Base-by-base conservation (phyloP, 2,329 filamentous ascomycete genomes). In the Orbilia brochopaga region DNA sequence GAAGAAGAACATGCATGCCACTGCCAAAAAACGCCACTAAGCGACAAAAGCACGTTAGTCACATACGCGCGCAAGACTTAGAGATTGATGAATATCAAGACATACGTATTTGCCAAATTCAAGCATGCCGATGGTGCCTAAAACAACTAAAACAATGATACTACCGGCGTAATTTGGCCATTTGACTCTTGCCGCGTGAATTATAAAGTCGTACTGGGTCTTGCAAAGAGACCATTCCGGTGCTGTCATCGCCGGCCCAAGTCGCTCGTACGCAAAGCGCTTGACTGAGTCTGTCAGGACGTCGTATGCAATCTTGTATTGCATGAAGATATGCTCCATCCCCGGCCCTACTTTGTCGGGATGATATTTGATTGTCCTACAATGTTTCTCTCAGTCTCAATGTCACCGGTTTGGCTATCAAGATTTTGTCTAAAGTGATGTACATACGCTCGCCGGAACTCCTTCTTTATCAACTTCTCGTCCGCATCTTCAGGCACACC, bases 241-340 rank as follows among this genome's bases (percentile, higher is more conserved):
- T 21, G 54, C 19, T 11, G 88, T 79, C 19, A 92, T 83, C 27
- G 86, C 86, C 0, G 90, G 88, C 0, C 92, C 92, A 78, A 96
- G 92, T 53, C 91, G 87, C 78, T 96, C 91, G 80, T 97, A 97
- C 6, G 91, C 92, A 78, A 94, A 96, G 63, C 91, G 85, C 77
- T 85, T 87, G 0, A 86, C 87, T 1, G 90, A 86, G 77, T 94
- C 87, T n/a, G 86, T 81, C 15, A 97, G 85, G 0, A 88, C 90
- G 77, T 97, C 94, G 77, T 91, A 86, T 4, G 91, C 92, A 51
- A 87, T 82, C 82, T 92, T 93, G 76, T 97, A 84, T 77, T 90
- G 87, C 52, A 97, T 87, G 80, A 96, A 97, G 80, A 88, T 84
- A 77, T 78, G 80, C 69, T 76, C 77, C 46, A 80, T 79, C 15